Percentiles rank a stretch among this genome's conserved stretches.
Evolutionary conservation across 2,329 filamentous ascomycete species (phyloP).

Genomic region (Fusarium sp.): DNA sequence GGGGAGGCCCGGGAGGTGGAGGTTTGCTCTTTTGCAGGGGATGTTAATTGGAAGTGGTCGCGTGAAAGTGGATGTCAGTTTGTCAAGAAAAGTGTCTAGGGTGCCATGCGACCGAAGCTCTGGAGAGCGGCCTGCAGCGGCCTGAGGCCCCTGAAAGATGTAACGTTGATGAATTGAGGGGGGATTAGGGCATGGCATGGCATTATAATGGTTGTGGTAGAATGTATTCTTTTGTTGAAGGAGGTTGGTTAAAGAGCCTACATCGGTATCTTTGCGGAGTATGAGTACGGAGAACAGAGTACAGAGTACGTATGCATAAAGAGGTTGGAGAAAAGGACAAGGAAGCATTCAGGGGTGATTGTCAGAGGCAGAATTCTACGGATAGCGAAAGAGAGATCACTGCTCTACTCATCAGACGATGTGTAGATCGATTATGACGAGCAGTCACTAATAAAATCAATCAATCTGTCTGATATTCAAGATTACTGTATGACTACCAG

Average conservation of each 20-base stretch:
- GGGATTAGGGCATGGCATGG: neutral
- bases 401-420: neutral
- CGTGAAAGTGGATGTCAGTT: slow-evolving; percentile 8
- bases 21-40: slow-evolving; percentile 20
- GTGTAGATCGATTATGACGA: neutral
- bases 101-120: slow-evolving; percentile 41
- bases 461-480: neutral
- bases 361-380: neutral
- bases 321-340: slow-evolving; percentile 18
- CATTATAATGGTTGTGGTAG: neutral
- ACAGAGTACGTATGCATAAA: neutral
- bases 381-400: neutral
- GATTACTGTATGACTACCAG: no score
- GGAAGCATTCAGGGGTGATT: neutral
- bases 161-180: slow-evolving; percentile 14
- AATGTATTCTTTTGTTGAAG: neutral
- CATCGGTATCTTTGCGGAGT: neutral
- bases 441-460: neutral
- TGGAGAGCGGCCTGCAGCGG: slow-evolving; percentile 25
- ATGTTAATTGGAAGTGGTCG: slow-evolving; percentile 33
- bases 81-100: slow-evolving; percentile 21
- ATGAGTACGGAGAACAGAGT: no score
- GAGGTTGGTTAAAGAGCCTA: slow-evolving; percentile 21
- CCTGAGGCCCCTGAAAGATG: slow-evolving; percentile 33
- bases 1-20: slow-evolving; percentile 39